Conservation (phyloP, 495 filamentous ascomycete genomes). For the Schizothecium vesticola region DNA sequence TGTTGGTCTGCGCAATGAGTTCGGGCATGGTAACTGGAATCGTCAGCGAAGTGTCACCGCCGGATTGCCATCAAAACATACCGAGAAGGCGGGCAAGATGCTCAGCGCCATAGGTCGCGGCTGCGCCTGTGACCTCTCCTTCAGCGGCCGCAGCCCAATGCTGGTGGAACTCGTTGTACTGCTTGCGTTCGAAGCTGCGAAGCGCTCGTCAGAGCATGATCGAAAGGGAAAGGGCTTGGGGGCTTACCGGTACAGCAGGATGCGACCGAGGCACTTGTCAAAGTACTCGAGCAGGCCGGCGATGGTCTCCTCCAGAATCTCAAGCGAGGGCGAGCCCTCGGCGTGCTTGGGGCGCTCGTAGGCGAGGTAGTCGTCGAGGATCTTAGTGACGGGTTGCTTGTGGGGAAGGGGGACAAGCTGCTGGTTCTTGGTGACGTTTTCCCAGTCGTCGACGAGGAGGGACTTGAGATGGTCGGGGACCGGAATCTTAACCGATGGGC, state of each 20-base stretch:
- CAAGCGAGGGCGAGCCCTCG: slow-evolving; percentile 59
- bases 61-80: slow-evolving; percentile 33
- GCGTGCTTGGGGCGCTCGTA: slow-evolving; percentile 63
- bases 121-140: slow-evolving; percentile 56
- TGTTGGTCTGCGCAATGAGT: slow-evolving; percentile 92
- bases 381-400: slow-evolving; percentile 64
- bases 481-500: slow-evolving; percentile 74
- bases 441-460: slow-evolving; percentile 95
- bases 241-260: slow-evolving; percentile 73
- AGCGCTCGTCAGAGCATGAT: background rate
- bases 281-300: slow-evolving; percentile 87
- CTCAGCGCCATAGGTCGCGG: slow-evolving; percentile 88
- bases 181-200: slow-evolving; percentile 70
- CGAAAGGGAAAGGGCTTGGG: background rate
- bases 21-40: slow-evolving; percentile 78
- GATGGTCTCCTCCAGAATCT: slow-evolving; percentile 84
- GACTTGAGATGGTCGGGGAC: slow-evolving; percentile 84
- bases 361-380: slow-evolving; percentile 71
- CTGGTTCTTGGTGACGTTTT: slow-evolving; percentile 92
- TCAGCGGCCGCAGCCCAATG: slow-evolving; percentile 53
- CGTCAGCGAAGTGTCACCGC: slow-evolving; percentile 14
- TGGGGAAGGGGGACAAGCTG: slow-evolving; percentile 79
- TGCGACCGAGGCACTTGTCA: slow-evolving; percentile 74
- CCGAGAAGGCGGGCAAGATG: slow-evolving; percentile 84
- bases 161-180: slow-evolving; percentile 69